A percentile compares a stretch with the other conserved stretches of the same genome.
Conservation (phyloP, 2,329 filamentous ascomycete genomes). For the Mariannaea elegans region DNA sequence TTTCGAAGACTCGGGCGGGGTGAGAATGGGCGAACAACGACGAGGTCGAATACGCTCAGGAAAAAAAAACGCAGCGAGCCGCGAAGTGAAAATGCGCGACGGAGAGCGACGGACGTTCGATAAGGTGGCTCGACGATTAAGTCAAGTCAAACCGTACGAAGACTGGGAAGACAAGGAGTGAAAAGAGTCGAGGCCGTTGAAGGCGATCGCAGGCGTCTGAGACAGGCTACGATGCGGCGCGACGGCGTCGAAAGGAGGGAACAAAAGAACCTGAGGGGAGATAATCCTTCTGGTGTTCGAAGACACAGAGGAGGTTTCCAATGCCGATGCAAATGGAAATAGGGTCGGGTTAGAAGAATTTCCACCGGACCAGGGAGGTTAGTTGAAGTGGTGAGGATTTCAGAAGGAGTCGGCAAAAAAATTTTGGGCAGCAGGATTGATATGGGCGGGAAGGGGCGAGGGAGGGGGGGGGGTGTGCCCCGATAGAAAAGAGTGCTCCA, state of each 20-base stretch:
- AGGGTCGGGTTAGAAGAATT: slow-evolving; percentile 43
- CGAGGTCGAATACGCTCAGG: slow-evolving; percentile 25
- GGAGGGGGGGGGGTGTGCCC: slow-evolving; percentile 31
- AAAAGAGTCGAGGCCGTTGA: slow-evolving; percentile 35
- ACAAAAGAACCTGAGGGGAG: slow-evolving; percentile 37
- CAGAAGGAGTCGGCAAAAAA: slow-evolving; percentile 47
- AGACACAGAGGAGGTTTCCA: slow-evolving; percentile 45
- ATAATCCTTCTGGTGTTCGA: slow-evolving; percentile 42
- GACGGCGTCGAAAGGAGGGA: slow-evolving; percentile 35
- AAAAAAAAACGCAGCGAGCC: slow-evolving; percentile 23
- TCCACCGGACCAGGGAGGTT: slow-evolving; percentile 50
- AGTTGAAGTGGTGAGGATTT: slow-evolving; percentile 48
- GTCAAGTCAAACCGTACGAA: slow-evolving; percentile 38
- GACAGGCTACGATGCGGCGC: slow-evolving; percentile 46
- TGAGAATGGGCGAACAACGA: slow-evolving; percentile 22
- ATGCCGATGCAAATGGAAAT: slow-evolving; percentile 44
- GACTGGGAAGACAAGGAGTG: slow-evolving; percentile 41
- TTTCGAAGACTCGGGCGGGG: slow-evolving; percentile 35
- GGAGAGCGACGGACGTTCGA: slow-evolving; percentile 36
- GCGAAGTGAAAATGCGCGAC: slow-evolving; percentile 27
- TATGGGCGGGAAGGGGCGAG: slow-evolving; percentile 44
- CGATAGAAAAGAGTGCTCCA: slow-evolving; percentile 25
- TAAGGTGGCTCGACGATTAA: slow-evolving; percentile 34
- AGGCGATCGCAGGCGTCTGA: slow-evolving; percentile 41
- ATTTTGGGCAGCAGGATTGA: slow-evolving; percentile 50